Base-by-base conservation (phyloP, 1,139 yeast species). In the Waltiozyma sp. region DNA sequence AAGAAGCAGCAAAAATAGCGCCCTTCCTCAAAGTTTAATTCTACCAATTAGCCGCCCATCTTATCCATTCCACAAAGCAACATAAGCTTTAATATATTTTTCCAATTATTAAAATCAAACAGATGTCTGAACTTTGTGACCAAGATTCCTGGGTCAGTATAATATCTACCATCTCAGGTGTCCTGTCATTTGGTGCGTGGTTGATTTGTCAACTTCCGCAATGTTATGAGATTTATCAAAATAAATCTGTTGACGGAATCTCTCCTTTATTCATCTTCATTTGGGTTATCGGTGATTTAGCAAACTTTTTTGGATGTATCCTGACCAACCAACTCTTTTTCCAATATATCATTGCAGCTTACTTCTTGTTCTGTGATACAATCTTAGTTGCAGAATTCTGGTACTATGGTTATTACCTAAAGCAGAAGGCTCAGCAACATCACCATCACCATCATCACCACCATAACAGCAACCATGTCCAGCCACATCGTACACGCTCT, bases 191-290 rank as follows among this genome's bases (percentile, higher is more conserved):
- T 43, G 62, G 69, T 11, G 67, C 85, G 43, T 88, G 96, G 85
- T 68, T 88, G 38, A 79, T 88, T 53, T 95, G 96, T 1, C 93
- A 86, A 58, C 63, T 86, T 23, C 97, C 97, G 0, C 98, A 89
- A 59, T 80, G 87, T 18, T 63, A 78, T 46, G 77, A 80, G 55
- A 89, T 89, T 55, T 85, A 83, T 60, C 68, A 68, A 31, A 76
- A 72, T 57, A 80, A 85, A 56, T 81, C 94, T 1, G 95, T 93
- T 1, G 94, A 81, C 36, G 97, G 96, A 1, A 69, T 91, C 28
- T 83, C 95, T 8, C 75, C 83, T n/a, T 70, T 72, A 10, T 87
- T 89, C 54, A 68, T 91, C 6, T 49, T 74, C 18, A 75, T 83
- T 44, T 88, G 96, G 96, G 73, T 86, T 48, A 58, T 77, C 49